Conservation (phyloP, 1,284 basidiomycete genomes). For the Marasmius sp. region DNA sequence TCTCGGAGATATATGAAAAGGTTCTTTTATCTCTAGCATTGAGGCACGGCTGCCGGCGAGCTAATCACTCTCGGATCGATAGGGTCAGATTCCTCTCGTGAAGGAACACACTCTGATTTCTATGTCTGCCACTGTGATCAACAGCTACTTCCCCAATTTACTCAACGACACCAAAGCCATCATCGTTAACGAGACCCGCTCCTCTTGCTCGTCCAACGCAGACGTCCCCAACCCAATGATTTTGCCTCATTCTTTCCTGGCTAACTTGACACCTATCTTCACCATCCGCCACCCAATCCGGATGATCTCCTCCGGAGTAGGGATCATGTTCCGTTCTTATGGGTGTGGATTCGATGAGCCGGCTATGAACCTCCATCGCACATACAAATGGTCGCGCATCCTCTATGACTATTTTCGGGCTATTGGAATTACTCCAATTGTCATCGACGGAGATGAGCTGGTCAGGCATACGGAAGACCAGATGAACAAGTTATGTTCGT, state of each 20-base stretch:
- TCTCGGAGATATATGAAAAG: background rate
- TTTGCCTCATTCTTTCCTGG: constrained; percentile 5
- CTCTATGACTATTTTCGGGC: constrained; percentile 4
- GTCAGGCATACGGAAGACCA: constrained; percentile 5
- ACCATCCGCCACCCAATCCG: constrained; percentile 6
- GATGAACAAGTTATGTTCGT: constrained; percentile 8
- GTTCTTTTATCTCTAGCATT: no score
- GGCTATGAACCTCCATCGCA: background rate
- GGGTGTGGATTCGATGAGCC: background rate
- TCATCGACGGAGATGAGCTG: constrained; percentile 10
- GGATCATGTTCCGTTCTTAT: background rate
- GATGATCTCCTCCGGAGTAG: background rate
- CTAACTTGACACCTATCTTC: constrained; percentile 2
- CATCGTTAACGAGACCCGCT: background rate
- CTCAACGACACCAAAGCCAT: background rate
- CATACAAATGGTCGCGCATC: constrained; percentile 5
- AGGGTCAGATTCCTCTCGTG: constrained; percentile 4
- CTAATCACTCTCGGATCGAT: no score
- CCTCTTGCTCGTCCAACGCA: background rate
- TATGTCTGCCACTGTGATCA: background rate
- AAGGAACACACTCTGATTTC: constrained; percentile 4
- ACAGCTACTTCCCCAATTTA: background rate
- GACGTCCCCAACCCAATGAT: constrained; percentile 3
- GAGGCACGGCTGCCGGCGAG: no score
- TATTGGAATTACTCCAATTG: background rate